Conservation (phyloP, 371 early-diverging fungal genomes). For the Caulochytrium protostelioides region DNA sequence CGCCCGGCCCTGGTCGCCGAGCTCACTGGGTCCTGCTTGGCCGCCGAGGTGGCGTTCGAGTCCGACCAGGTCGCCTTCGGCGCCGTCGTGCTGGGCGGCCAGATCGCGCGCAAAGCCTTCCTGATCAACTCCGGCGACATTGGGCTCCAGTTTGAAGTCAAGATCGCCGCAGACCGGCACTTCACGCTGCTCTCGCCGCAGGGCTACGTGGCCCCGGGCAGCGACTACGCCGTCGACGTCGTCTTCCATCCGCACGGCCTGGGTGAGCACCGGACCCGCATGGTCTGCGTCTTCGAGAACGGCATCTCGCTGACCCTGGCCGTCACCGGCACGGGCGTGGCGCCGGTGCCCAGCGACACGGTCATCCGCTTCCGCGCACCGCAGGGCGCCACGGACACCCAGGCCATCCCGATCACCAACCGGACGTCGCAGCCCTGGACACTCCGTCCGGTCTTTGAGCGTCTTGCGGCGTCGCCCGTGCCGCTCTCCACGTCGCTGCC, state of each 20-base stretch:
- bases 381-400: slow-evolving; percentile 21
- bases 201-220: slow-evolving; percentile 32
- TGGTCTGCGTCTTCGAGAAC: slow-evolving; percentile 21
- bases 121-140: slow-evolving; percentile 29
- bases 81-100: slow-evolving; percentile 24
- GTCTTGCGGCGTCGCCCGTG: no score
- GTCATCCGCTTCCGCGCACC: slow-evolving; percentile 21
- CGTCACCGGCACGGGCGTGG: slow-evolving; percentile 25
- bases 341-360: slow-evolving; percentile 22
- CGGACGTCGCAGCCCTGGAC: slow-evolving; percentile 18
- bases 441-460: slow-evolving; percentile 27
- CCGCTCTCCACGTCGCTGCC: no score
- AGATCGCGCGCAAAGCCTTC: slow-evolving; percentile 19
- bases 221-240: slow-evolving; percentile 28
- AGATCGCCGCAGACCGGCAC: slow-evolving; percentile 9
- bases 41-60: slow-evolving; percentile 23
- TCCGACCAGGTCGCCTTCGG: slow-evolving; percentile 29
- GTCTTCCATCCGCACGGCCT: slow-evolving; percentile 33
- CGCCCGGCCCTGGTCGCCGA: no score
- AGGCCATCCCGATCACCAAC: slow-evolving; percentile 20
- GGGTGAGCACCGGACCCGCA: no score
- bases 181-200: slow-evolving; percentile 26
- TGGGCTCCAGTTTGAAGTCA: slow-evolving; percentile 27
- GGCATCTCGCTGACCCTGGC: slow-evolving; percentile 15
- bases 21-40: no score